These are phyloP conservation scores for Aspergillus heteromorphus DNA, from an alignment of 495 filamentous ascomycete genomes.

Conservation along the genomic window DNA sequence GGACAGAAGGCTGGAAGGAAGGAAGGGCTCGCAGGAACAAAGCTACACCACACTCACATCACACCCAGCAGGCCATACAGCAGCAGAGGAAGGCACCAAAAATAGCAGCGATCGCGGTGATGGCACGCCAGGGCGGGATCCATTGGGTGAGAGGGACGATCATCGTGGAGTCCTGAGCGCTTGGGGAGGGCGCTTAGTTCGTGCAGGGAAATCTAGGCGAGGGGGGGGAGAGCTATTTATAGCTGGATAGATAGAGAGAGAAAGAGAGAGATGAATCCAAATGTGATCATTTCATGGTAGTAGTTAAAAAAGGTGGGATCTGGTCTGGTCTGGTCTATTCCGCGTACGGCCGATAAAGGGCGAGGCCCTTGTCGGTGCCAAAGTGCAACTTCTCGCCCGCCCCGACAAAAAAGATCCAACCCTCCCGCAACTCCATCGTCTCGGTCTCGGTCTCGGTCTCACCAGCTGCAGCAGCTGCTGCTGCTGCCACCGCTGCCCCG, in stretches of 20 bases:
- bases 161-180: background rate
- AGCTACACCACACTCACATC: background rate
- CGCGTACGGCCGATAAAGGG: constrained; percentile 52
- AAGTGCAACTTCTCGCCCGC: constrained; percentile 50
- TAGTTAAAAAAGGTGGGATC: no score
- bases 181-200: background rate
- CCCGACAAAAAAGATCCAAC: constrained; percentile 63
- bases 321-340: no score
- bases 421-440: constrained; percentile 54
- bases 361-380: constrained; percentile 43
- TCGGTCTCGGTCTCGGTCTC: constrained; percentile 23
- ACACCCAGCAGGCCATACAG: background rate
- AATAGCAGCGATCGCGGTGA: background rate
- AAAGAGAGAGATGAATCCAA: no score
- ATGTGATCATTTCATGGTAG: no score
- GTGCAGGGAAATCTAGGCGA: background rate
- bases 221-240: background rate
- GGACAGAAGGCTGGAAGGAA: constrained; percentile 6
- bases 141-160: background rate
- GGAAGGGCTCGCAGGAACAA: background rate
- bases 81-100: background rate
- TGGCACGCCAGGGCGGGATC: background rate
- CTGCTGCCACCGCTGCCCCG: no score
- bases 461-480: no score
- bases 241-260: background rate